Evolutionary conservation across 2,329 filamentous ascomycete species (phyloP).

Genomic region (Basipetospora chlamydospora): DNA sequence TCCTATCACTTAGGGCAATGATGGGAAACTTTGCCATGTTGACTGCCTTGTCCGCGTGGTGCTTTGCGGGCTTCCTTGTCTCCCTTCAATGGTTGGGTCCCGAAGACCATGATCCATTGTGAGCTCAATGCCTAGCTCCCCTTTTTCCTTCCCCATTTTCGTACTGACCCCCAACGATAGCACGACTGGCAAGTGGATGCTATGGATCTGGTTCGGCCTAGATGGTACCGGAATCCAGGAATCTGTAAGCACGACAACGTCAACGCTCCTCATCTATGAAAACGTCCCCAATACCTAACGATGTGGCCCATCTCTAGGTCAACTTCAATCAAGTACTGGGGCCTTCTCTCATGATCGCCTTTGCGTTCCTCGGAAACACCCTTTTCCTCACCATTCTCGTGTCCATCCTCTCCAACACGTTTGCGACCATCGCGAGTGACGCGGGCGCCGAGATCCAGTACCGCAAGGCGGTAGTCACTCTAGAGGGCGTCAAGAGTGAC

Average conservation of each 20-base stretch:
- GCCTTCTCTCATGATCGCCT: slow-evolving; percentile 66
- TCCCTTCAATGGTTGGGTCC: slow-evolving; percentile 67
- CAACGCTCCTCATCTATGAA: no score
- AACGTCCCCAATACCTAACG: background rate
- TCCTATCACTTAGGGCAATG: slow-evolving; percentile 69
- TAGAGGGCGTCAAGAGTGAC: slow-evolving; percentile 76
- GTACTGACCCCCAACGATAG: slow-evolving; percentile 14
- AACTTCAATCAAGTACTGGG: slow-evolving; percentile 71
- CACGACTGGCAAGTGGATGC: slow-evolving; percentile 79
- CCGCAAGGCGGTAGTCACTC: slow-evolving; percentile 63
- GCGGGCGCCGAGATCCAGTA: slow-evolving; percentile 75
- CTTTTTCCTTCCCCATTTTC: slow-evolving; percentile 4
- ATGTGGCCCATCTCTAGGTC: slow-evolving; percentile 23
- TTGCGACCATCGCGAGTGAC: slow-evolving; percentile 62
- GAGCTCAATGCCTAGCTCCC: slow-evolving; percentile 35
- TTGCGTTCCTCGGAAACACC: slow-evolving; percentile 75
- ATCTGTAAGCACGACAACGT: slow-evolving; percentile 32
- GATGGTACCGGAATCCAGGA: slow-evolving; percentile 53
- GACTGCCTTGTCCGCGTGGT: slow-evolving; percentile 64
- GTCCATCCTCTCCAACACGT: slow-evolving; percentile 75
- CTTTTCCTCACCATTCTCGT: slow-evolving; percentile 81
- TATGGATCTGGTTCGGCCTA: slow-evolving; percentile 84
- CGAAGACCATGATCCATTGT: slow-evolving; percentile 28
- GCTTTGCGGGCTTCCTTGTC: slow-evolving; percentile 68
- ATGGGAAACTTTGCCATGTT: slow-evolving; percentile 74